Base-by-base conservation (phyloP, 164 flowering plant species). In the Dillenia turbinata region DNA sequence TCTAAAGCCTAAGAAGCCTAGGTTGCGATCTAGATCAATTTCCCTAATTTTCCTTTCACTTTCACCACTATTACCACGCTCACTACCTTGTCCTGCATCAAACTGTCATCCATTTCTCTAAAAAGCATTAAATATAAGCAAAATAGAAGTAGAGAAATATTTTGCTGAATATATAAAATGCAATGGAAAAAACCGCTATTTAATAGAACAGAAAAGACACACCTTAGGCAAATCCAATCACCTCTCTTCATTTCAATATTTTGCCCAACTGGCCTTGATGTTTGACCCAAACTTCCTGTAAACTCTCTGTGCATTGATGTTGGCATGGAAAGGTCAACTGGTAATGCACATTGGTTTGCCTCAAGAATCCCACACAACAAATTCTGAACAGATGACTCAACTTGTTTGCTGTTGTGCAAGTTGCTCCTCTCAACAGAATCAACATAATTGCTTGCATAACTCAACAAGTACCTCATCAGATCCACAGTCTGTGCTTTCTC, bases 151-250 rank as follows among this genome's bases (percentile, higher is more conserved):
- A 44, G 26, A 45, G 19, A 4, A 50, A n/a, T 43, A 43, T 26
- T 26, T 33, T 33, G 40, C 40, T 33, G 40, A 33, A 33, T 5
- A 33, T 4, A 6, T 33, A 33, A 9, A 15, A 17, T 17, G 19
- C 10, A 9, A 15, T 17, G n/a, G 47, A 52, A 24, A 52, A 52
- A 12, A 48, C 44, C 40, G 5, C 7, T 6, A 5, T 33, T 33
- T 33, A 33, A 4, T 33, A 33, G 40, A 33, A 4, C 40, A 33
- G 40, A 26, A 49, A 62, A 12, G 4, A 64, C 82, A 62, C 79
- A 89, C 97, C 84, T 88, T 19, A 84, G 68, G 72, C 97, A 90
- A 54, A 81, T 72, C 97, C 97, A 90, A 54, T 90, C 97, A 22
- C 97, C 97, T 68, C 81, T 79, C 78, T 83, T 90, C 90, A 85